A percentile compares a stretch with the other conserved stretches of the same genome.
Conservation (phyloP, 441 rosid genomes). For the Gossypium schwendimanii region DNA sequence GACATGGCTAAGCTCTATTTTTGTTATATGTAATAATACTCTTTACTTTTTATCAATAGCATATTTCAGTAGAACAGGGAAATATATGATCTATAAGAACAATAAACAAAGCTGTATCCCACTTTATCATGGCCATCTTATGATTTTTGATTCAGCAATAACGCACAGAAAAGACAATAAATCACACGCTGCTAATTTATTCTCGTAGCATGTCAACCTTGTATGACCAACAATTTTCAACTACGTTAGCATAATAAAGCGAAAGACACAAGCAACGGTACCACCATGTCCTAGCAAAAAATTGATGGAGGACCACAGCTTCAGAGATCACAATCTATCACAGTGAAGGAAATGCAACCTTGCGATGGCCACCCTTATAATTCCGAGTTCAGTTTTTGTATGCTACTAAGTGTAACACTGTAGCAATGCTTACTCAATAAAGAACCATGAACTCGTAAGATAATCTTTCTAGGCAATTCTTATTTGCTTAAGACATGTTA, state of each 20-base stretch:
- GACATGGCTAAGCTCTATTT: not conserved
- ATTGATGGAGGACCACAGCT: not conserved
- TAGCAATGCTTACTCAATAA: not conserved
- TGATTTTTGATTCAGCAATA: not conserved
- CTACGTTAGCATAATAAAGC: not conserved
- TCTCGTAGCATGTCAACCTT: not conserved
- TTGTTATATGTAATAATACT: not conserved
- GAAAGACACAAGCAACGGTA: not conserved
- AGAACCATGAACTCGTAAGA: not conserved
- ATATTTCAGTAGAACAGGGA: not conserved
- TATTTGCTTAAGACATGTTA: not conserved
- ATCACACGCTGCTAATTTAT: not conserved
- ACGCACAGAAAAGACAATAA: not conserved
- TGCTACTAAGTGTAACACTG: not conserved
- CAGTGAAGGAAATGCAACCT: not conserved
- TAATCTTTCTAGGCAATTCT: not conserved
- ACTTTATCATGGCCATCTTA: not conserved
- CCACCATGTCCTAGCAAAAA: not conserved
- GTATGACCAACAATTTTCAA: not conserved
- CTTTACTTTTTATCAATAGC: not conserved
- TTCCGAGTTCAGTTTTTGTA: not conserved
- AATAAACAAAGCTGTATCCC: not conserved
- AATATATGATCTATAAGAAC: not conserved
- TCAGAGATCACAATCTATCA: not conserved
- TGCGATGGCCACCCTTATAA: not conserved